Base-by-base conservation (phyloP, 2,329 filamentous ascomycete genomes). In the Hymenoscyphus linearis region DNA sequence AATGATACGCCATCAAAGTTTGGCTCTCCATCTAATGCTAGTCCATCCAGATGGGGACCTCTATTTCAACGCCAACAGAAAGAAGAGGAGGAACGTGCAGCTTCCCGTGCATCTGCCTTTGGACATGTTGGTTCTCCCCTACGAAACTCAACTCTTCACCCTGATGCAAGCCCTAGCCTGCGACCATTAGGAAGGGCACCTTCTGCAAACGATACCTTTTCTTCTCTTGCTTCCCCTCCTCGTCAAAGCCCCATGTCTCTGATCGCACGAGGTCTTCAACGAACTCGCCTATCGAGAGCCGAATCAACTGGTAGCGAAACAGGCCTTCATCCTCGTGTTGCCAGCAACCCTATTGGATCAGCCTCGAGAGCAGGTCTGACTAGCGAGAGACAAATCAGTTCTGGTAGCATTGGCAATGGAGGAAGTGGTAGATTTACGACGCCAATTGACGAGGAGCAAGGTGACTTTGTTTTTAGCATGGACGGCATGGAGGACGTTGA, bases 81-180 rank as follows among this genome's bases (percentile, higher is more conserved):
- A 56, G 84, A 86, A 55, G 83, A 86, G 55, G 71, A 73, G 62
- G 70, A 72, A 35, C 65, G 64, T 26, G 79, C 80, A 25, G 68
- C 75, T 69, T 71, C 66, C 69, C 74, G 60, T 7, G 73, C 76
- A 3, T 86, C 84, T n/a, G 82, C 78, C 3, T 87, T 87, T 70
- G 85, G 85, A 7, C 85, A 88, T 66, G 85, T 88, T 37, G 85
- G 85, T 22, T 87, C 84, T 64, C 85, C 85, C 16, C 76, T 88
- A 61, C 82, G 85, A 18, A 87, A 86, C 71, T 87, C 85, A 9
- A 81, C 82, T 52, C 77, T 88, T 9, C 82, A 83, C 40, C 78
- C 81, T 52, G 81, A 81, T 57, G 79, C 76, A 40, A 75, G 74
- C 60, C 76, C 71, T 9, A 68, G 75, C 55, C 73, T 76, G 31